phyloP scores from a whole-genome alignment of 2,329 filamentous ascomycete species.

The Aspergillus hiratsukae region DNA sequence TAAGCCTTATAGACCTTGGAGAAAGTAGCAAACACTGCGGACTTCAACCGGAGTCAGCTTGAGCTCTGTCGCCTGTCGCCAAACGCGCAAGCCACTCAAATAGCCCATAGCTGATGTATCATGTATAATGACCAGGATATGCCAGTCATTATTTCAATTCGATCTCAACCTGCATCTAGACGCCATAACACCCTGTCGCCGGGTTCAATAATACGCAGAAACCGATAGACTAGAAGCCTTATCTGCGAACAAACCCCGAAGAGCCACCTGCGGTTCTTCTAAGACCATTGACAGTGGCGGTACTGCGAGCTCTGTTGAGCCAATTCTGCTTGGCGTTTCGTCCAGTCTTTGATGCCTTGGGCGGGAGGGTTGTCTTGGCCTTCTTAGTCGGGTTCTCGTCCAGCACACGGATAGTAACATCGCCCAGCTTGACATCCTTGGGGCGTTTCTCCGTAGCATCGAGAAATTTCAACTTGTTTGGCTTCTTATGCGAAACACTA shows the following conservation, averaged over 20 bases:
- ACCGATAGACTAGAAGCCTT: conserved; percentile 3
- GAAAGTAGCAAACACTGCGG: background rate
- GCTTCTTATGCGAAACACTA: conserved; percentile 20
- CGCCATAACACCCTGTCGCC: background rate
- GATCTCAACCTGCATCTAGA: background rate
- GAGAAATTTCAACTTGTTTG: conserved; percentile 47
- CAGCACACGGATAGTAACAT: conserved; percentile 48
- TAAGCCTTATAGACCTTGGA: background rate
- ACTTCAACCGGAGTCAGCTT: background rate
- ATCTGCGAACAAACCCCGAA: conserved; percentile 36
- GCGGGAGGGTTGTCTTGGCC: conserved; percentile 38
- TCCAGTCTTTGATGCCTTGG: conserved; percentile 42
- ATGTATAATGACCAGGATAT: background rate
- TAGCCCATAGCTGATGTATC: background rate
- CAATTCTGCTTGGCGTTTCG: conserved; percentile 36
- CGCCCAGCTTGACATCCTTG: conserved; percentile 49
- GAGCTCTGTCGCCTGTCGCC: background rate
- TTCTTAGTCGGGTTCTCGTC: conserved; percentile 31
- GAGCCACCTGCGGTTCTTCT: conserved; percentile 34
- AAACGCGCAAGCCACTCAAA: background rate
- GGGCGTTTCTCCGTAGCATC: conserved; percentile 45
- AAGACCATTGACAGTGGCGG: conserved; percentile 30
- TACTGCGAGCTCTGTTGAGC: conserved; percentile 34
- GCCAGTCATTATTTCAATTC: background rate
- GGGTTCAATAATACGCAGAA: background rate